A percentile compares a stretch with the other conserved stretches of the same genome.
Conservation (phyloP, 306 rosid species). For the Vicia sativa region DNA sequence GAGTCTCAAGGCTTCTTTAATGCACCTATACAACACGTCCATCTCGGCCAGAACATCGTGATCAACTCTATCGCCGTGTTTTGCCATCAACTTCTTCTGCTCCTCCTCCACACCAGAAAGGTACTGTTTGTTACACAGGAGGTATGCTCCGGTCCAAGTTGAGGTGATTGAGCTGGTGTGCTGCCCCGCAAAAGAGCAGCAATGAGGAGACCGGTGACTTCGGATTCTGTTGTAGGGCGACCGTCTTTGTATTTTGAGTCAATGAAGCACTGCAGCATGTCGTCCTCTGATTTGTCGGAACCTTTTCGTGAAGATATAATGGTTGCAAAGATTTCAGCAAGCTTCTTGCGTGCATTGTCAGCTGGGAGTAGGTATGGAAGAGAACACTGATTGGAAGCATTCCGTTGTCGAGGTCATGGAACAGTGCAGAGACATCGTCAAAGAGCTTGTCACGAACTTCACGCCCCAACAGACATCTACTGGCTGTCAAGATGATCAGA, state of each 20-base stretch:
- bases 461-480: conserved; percentile 89
- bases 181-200: conserved; percentile 62
- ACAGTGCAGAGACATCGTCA: conserved; percentile 88
- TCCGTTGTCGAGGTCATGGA: conserved; percentile 84
- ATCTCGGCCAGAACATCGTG: conserved; percentile 95
- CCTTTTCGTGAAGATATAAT: conserved; percentile 76
- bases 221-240: conserved; percentile 80
- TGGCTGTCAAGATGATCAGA: conserved; percentile 89
- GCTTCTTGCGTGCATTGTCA: conserved; percentile 81
- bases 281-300: conserved; percentile 65
- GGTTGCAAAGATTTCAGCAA: conserved; percentile 66
- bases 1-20: conserved; percentile 94
- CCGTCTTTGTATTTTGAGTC: conserved; percentile 96
- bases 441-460: conserved; percentile 97
- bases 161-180: conserved; percentile 98
- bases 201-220: conserved; percentile 92
- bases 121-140: conserved; percentile 66
- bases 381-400: conserved; percentile 77
- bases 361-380: conserved; percentile 90
- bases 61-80: conserved; percentile 77
- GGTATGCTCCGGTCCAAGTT: conserved; percentile 96
- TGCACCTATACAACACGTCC: conserved; percentile 82
- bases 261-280: conserved; percentile 93
- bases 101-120: conserved; percentile 74
- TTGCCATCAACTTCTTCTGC: conserved; percentile 68